These are phyloP conservation scores for Kwoniella dejecticola DNA, from an alignment of 768 basidiomycete species.

Conservation along the genomic window DNA sequence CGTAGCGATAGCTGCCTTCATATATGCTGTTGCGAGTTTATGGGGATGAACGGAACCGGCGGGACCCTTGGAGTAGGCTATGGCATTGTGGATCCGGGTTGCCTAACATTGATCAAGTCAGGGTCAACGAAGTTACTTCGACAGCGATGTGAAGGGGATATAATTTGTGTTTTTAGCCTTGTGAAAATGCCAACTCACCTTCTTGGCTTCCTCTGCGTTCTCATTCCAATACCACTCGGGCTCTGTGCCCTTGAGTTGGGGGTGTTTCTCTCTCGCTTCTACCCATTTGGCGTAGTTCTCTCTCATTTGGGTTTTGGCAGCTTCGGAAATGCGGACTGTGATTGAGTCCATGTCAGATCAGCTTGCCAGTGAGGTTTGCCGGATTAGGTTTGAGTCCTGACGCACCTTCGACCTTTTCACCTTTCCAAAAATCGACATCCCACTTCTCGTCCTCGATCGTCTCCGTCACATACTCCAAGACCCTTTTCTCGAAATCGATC, in stretches of 20 bases:
- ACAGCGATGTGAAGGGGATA: no score
- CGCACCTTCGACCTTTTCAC: slow-evolving; percentile 40
- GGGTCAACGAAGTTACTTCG: background rate
- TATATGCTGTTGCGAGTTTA: slow-evolving; percentile 33
- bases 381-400: no score
- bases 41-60: slow-evolving; percentile 42
- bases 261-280: slow-evolving; percentile 10
- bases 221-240: slow-evolving; percentile 56
- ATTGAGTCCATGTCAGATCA: no score
- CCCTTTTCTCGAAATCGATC: slow-evolving; percentile 39
- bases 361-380: no score
- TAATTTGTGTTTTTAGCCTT: no score
- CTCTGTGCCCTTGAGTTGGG: slow-evolving; percentile 7
- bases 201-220: slow-evolving; percentile 59
- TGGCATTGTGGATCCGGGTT: slow-evolving; percentile 19
- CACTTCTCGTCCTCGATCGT: slow-evolving; percentile 35
- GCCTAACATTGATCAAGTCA: slow-evolving; percentile 13
- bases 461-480: slow-evolving; percentile 32
- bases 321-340: slow-evolving; percentile 11
- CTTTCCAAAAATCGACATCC: slow-evolving; percentile 44
- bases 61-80: slow-evolving; percentile 20
- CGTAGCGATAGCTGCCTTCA: slow-evolving; percentile 25
- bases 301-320: background rate
- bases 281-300: slow-evolving; percentile 16
- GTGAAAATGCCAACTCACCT: slow-evolving; percentile 57